Evolutionary conservation across 1,139 yeast species (phyloP), one percentile per base, ranked within the genome.

Genomic region (Candida sanyaensis): DNA sequence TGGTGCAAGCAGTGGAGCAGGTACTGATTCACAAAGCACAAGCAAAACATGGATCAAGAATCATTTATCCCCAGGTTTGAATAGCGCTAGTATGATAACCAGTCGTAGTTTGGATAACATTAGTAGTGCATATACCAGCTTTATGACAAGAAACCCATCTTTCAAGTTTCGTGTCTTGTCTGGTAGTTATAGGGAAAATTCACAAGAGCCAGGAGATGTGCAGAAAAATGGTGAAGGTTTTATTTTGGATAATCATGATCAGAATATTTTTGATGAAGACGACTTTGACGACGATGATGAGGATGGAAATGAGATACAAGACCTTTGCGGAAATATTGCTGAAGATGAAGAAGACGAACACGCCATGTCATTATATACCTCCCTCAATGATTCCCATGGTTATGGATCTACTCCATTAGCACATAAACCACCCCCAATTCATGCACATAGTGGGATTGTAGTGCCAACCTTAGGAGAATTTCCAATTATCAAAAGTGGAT

Each of bases 341-440:
- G 72, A 66, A 28, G 49, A 55, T 5, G 82, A 75, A 43, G 83
- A 78, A 55, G 83, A 79, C 54, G 83, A 78, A 48, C 73, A 76
- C 48, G 81, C 74, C 1, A 78, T 80, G 83, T 75, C 80, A 1
- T 56, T 76, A 40, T 76, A 77, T 52, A 67, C 78, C 0, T 72
- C 77, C 0, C 58, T 76, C 39, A 73, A 73, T 50, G 50, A 50
- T 26, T 68, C 69, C 39, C 63, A 61, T 21, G 61, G 54, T 4
- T 58, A 54, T 42, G 53, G 53, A 17, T 51, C 55, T 7, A 48
- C 55, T 5, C 54, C 52, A 3, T 37, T 50, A n/a, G 36, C 47
- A 2, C 47, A 44, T 10, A 51, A 52, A 12, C 50, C 51, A 27
- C 53, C 65, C 4, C 57, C 62, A 2, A 54, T 66, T 24, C 62